Evolutionary conservation across 306 rosid genomes (phyloP), one percentile per base, ranked within the genome.

Genomic region (Quercus gilva): DNA sequence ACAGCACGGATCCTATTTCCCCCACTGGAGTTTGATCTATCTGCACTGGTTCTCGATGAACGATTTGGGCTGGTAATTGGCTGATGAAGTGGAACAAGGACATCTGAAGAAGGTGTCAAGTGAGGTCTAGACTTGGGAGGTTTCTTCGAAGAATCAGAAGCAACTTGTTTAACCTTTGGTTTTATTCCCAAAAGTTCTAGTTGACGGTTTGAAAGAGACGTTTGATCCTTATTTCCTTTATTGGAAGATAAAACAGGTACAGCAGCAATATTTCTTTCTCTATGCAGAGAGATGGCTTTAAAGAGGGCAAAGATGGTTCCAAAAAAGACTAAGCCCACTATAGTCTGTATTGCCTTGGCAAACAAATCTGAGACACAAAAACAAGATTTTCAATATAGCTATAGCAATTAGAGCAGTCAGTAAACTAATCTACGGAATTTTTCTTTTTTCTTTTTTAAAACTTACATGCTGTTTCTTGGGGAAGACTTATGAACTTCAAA

Each of bases 41-140:
- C 90, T 0, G 79, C 23, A 52, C 84, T 88, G 53, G 78, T 79
- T 49, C 79, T 86, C 26, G 90, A 76, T 35, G 89, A 74, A 72
- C 72, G 89, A 71, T 78, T 84, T 49, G 94, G 87, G 80, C 87
- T 84, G 75, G 79, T 74, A 61, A 91, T 73, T 17, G 91, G 83
- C 84, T 82, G 98, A 84, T 92, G 99, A 84, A 92, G 96, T 29
- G 99, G 98, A 84, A 95, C 96, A 72, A 95, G 99, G 81, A 87
- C 80, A 73, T 92, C 93, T 9, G 97, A 87, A 79, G 87, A 80
- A 83, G 96, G 84, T 28, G 71, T 60, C 13, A 58, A 17, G 15
- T 83, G 84, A 0, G 83, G 84, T 79, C 89, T 92, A 73, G 92
- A 84, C 79, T 91, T 95, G 19, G 97, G 99, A 52, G 97, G 99